Conservation (phyloP, 2,329 filamentous ascomycete genomes). For the Xylaria sp. region DNA sequence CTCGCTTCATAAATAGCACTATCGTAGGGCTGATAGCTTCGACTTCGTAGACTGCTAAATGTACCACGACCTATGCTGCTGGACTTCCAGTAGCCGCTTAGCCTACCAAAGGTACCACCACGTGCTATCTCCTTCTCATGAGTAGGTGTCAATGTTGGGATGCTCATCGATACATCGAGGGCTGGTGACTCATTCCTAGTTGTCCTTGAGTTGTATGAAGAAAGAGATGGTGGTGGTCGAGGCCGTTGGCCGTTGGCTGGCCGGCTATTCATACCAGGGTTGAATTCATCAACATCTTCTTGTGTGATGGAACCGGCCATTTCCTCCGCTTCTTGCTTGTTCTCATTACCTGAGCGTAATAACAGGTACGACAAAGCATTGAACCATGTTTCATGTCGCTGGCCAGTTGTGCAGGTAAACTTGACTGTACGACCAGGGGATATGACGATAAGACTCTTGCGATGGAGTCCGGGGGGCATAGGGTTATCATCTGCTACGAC, state of each 20-base stretch:
- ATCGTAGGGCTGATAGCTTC: conserved; percentile 52
- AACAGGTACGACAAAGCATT: conserved; percentile 94
- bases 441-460: conserved; percentile 89
- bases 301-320: conserved; percentile 61
- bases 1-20: conserved; percentile 64
- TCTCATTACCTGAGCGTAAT: conserved; percentile 72
- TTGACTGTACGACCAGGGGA: conserved; percentile 89
- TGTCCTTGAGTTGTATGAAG: conserved; percentile 79
- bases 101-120: conserved; percentile 58
- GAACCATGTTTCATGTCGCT: conserved; percentile 98
- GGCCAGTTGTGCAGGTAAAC: conserved; percentile 91
- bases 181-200: conserved; percentile 69
- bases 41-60: conserved; percentile 60
- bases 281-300: conserved; percentile 79
- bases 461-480: conserved; percentile 90
- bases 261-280: conserved; percentile 61
- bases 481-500: conserved; percentile 95
- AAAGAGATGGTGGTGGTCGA: conserved; percentile 68
- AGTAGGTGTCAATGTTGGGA: conserved; percentile 63
- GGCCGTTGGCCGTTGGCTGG: conserved; percentile 53
- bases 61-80: conserved; percentile 51
- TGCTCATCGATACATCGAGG: conserved; percentile 54
- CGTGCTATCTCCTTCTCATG: conserved; percentile 45
- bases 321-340: conserved; percentile 66
- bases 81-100: conserved; percentile 66